phyloP scores from a whole-genome alignment of 176 grass and related monocot species.

The Aegilops speltoides region DNA sequence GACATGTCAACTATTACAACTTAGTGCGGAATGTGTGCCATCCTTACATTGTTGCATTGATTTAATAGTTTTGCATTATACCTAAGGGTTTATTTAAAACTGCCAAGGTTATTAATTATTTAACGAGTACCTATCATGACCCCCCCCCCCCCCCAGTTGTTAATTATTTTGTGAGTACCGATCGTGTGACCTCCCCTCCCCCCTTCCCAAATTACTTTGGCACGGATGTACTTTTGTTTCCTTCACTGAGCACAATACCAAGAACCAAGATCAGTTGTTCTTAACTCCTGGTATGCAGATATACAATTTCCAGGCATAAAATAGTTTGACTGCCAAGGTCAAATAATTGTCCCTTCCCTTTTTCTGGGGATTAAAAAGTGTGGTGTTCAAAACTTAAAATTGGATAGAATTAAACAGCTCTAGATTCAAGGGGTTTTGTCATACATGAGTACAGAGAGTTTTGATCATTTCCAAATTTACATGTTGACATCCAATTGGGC shows the following conservation, averaged over 20 bases:
- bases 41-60: not conserved
- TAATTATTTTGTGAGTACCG: not conserved
- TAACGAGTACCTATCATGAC: not conserved
- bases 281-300: not conserved
- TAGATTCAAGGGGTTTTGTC: not conserved
- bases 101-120: not conserved
- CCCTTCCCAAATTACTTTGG: not conserved
- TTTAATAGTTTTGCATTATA: not conserved
- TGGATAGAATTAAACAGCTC: not conserved
- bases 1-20: not conserved
- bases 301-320: too few relatives aligned
- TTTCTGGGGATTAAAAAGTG: not conserved
- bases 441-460: not conserved
- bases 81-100: too few relatives aligned
- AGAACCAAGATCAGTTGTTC: not conserved
- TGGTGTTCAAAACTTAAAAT: slow-evolving; percentile 1
- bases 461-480: not conserved
- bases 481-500: slow-evolving; percentile 4
- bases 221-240: not conserved
- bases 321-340: not conserved
- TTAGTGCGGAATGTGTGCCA: not conserved
- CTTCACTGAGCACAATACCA: not conserved
- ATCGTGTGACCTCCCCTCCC: not conserved
- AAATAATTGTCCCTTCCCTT: not conserved
- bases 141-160: too few relatives aligned